phyloP scores from a whole-genome alignment of 2,329 filamentous ascomycete species.

The Metarhizium album region DNA sequence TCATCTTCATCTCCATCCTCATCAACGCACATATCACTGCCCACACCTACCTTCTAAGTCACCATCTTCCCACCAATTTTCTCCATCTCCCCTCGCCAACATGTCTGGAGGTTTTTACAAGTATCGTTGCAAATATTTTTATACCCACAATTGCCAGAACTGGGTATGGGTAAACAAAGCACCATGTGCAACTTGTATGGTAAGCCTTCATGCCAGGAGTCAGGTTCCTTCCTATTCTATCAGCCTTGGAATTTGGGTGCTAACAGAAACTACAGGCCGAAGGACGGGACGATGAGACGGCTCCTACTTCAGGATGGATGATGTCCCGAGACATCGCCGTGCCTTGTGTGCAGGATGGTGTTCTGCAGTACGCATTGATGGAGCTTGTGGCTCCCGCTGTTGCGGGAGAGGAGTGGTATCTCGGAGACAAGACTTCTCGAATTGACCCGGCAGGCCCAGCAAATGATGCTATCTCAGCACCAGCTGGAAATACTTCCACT shows the following conservation, averaged over 20 bases:
- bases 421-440: constrained; percentile 15
- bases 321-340: constrained; percentile 32
- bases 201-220: constrained; percentile 20
- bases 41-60: not conserved
- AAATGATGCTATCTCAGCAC: constrained; percentile 3
- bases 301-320: constrained; percentile 15
- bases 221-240: not conserved
- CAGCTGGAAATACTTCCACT: constrained; percentile 10
- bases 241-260: not conserved
- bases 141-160: constrained; percentile 38
- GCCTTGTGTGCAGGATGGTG: constrained; percentile 33
- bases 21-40: not conserved
- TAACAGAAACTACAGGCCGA: constrained; percentile 28
- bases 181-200: constrained; percentile 38
- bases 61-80: not conserved
- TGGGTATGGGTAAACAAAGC: constrained; percentile 44
- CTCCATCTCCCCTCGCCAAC: constrained; percentile 2
- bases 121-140: constrained; percentile 45
- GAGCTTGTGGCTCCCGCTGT: constrained; percentile 30
- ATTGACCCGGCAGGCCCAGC: constrained; percentile 5
- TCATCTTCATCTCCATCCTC: not conserved
- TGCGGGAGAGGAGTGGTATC: constrained; percentile 26
- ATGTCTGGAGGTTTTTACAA: constrained; percentile 36
- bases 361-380: constrained; percentile 37
- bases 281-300: constrained; percentile 34